Evolutionary conservation across 2,329 filamentous ascomycete genomes (phyloP), one percentile per base, ranked within the genome.

Genomic region (Pseudocercospora macadamiae): DNA sequence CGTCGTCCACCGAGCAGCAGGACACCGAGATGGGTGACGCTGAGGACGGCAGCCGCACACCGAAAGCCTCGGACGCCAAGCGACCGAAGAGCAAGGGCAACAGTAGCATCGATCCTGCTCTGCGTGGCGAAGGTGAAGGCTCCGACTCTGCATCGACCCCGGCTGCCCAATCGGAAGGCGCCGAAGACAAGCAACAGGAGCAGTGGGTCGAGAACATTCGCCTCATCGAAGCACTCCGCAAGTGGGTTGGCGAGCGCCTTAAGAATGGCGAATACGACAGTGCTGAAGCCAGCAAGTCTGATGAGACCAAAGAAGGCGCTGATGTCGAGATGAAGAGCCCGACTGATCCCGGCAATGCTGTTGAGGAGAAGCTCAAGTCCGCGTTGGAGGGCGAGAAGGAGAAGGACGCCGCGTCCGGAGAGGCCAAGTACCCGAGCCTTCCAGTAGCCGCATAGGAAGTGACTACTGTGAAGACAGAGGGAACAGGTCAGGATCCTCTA

Each of bases 161-260:
- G 10, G 66, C 65, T 34, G 64, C 68, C 28, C 55, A 64, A 16
- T 71, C 69, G 14, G 67, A 71, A 56, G 65, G 58, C 45, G 60
- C 67, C 45, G 79, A 81, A 36, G 80, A 82, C 61, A 74, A 75
- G 65, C 71, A 69, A 21, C 81, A 84, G 61, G 79, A 83, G 63
- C 73, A 74, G 4, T 88, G 85, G 85, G 81, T 87, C 8, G 83
- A 86, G 70, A 86, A 86, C 72, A 83, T 86, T 55, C 82, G 85
- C n/a, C 79, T 85, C 8, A 83, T 88, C 26, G 85, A 87, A 73
- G 78, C 80, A 51, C 77, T 88, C 32, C 79, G 85, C 42, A 79
- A 80, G 18, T 83, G 82, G 71, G 79, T 87, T 64, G 80, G 81
- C 55, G 79, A 82, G 49, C 77, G 82, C 53, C 75, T 88, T 19